Evolutionary conservation across 352 stramenopile genomes (phyloP).

Genomic region (Phytophthora constricta): DNA sequence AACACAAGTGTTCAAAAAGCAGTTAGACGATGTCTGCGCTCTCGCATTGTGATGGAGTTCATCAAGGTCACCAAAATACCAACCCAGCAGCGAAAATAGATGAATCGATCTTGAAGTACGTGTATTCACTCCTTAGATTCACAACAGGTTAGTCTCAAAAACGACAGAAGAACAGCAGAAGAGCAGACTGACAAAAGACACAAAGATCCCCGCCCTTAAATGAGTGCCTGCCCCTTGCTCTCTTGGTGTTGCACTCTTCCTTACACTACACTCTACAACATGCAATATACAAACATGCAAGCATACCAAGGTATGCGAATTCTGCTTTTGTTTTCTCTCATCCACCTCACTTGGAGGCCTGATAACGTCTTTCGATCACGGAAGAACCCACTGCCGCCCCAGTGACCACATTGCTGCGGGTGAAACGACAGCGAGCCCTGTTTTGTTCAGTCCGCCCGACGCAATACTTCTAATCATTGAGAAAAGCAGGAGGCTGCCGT

Average conservation of each 20-base stretch:
- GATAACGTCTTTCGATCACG: conserved; percentile 84
- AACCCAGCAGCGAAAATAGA: conserved; percentile 14
- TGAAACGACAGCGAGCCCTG: conserved; percentile 36
- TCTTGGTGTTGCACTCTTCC: conserved; percentile 41
- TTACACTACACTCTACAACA: conserved; percentile 12
- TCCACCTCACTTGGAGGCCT: conserved; percentile 54
- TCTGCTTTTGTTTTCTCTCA: conserved; percentile 64
- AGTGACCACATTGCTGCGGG: conserved; percentile 81
- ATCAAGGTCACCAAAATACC: not conserved
- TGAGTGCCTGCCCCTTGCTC: conserved; percentile 18
- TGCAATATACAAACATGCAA: conserved; percentile 20
- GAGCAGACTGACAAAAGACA: conserved; percentile 12
- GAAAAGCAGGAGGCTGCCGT: conserved; percentile 46
- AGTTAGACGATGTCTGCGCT: not conserved
- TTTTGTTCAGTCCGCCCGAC: conserved; percentile 90
- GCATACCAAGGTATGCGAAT: conserved; percentile 20
- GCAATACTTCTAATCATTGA: conserved; percentile 87
- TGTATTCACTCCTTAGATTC: conserved; percentile 6
- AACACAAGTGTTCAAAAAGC: not conserved
- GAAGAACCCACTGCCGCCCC: conserved; percentile 34
- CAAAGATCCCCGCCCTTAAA: conserved; percentile 31
- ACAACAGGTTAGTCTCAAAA: conserved; percentile 17
- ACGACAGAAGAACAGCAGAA: conserved; percentile 12
- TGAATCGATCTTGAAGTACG: not conserved
- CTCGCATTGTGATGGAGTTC: not conserved